Base-by-base conservation (phyloP, 2,329 filamentous ascomycete species). In the Ophiostoma australiae region DNA sequence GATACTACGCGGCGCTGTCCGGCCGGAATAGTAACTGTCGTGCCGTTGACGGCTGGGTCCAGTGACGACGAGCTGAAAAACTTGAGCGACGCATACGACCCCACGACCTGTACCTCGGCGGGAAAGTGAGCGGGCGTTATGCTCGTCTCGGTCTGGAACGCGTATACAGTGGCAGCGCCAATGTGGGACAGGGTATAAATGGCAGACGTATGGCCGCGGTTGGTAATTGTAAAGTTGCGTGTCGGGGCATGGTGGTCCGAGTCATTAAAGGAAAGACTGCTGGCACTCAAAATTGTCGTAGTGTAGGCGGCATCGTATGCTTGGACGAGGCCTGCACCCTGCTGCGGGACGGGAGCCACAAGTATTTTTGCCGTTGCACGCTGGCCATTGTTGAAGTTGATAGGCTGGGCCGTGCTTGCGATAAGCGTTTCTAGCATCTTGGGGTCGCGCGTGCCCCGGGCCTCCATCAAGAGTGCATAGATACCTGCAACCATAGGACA, bases 211-310 rank as follows among this genome's bases (percentile, higher is more conserved):
- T 41, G 44, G 44, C 44, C 44, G 44, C 44, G 44, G 44, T 48
- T 48, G 44, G 44, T 48, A 20, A 48, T 20, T 48, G 44, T 48
- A 48, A 20, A 48, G 44, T 48, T 48, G 15, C 44, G 44, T 7
- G 44, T 48, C 44, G 44, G 44, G 6, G 44, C 17, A 20, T 48
- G 44, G 17, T 48, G 44, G 44, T 48, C 44, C 44, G 44, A 20
- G 61, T 65, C 61, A 31, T 65, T 65, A 15, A 65, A 65, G 13
- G 61, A 65, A 11, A 65, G 61, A 31, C 61, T 65, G 33, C 27
- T 37, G 11, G 31, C 61, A 31, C 61, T 65, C 13, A 65, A 15
- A 31, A 65, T 31, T 15, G 17, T 31, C 31, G 61, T 31, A 15
- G 61, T 65, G 10, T 31, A 31, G 33, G 61, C 61, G 4, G 33